Evolutionary conservation across 805 yeast genomes (phyloP), one percentile per base, ranked within the genome.

Genomic region (Hyphopichia homilentoma): DNA sequence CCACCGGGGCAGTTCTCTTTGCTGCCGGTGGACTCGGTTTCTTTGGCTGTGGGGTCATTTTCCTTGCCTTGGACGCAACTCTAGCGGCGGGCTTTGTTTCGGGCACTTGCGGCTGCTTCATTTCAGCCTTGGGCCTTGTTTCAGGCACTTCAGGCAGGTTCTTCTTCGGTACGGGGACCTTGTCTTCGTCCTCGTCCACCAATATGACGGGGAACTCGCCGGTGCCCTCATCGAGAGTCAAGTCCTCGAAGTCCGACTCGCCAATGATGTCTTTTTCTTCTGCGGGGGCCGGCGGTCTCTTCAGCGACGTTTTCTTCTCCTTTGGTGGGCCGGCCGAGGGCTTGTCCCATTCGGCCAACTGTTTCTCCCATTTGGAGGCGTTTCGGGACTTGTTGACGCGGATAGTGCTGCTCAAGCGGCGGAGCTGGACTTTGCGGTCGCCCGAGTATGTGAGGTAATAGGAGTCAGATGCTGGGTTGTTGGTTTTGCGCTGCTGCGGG

Each of bases 371-470:
- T 32, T 55, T 58, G 4, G 47, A 46, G 5, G 50, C 57, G 35
- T 63, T 64, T 31, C 71, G 40, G n/a, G 67, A 52, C 39, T 61
- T 61, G 43, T 51, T 60, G 27, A 64, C 56, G 22, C 68, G 44
- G 13, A 63, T 52, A 8, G 68, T 59, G 33, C 46, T 51, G 20
- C 42, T 47, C 35, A 65, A 47, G 25, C 50, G 47, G 34, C 49
- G 43, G 32, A 64, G 42, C 34, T 44, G 41, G 7, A 60, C 51
- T 6, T 22, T 19, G n/a, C 31, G 30, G 18, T 39, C 28, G 13
- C 34, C 44, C 12, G 35, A 18, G 30, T 43, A 43, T 5, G 55
- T 40, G n/a, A 65, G 44, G 38, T 52, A 61, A 43, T 46, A 63
- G 21, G 59, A 45, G 28, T 60, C 65, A 28, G 39, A 47, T n/a